Evolutionary conservation across 441 rosid genomes (phyloP).

Genomic region (Gossypium schwendimanii): DNA sequence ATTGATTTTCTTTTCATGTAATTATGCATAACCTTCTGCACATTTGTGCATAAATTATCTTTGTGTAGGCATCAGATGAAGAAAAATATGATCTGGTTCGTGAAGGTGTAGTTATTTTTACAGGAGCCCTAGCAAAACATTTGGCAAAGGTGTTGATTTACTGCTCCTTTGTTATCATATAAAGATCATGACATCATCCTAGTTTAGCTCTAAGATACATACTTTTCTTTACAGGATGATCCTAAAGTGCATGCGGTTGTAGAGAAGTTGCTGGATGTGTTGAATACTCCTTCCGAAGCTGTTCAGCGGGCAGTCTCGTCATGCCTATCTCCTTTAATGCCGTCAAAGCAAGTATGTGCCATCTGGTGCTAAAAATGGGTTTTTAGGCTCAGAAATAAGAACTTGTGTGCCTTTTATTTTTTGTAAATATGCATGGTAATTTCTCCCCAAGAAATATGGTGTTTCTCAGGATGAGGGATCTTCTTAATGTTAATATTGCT

Average conservation of each 20-base stretch:
- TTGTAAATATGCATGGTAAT: background rate
- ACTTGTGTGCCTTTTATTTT: background rate
- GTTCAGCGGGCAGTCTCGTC: constrained; percentile 95
- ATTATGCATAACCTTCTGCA: background rate
- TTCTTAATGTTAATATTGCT: constrained; percentile 15
- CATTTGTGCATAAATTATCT: constrained; percentile 10
- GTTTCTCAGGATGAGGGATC: background rate
- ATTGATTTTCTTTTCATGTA: background rate
- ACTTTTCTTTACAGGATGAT: constrained; percentile 64
- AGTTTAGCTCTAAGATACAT: constrained; percentile 16
- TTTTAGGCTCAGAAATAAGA: constrained; percentile 1
- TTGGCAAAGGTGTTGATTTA: constrained; percentile 57
- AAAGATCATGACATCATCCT: constrained; percentile 3
- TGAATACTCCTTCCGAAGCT: constrained; percentile 98
- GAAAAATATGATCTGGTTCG: constrained; percentile 93
- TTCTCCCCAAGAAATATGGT: background rate
- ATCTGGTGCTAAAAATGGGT: constrained; percentile 3
- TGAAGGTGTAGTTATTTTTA: constrained; percentile 96
- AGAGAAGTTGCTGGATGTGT: constrained; percentile 92
- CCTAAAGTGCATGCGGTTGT: constrained; percentile 91
- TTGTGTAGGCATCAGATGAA: constrained; percentile 82
- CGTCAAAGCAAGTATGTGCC: constrained; percentile 66
- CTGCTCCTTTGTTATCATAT: constrained; percentile 6
- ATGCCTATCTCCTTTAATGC: constrained; percentile 89
- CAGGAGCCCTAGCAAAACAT: constrained; percentile 96